Percentiles rank a stretch among this genome's conserved stretches.
Conservation (phyloP, 2,329 filamentous ascomycete genomes). For the Ophiostoma piceae region DNA sequence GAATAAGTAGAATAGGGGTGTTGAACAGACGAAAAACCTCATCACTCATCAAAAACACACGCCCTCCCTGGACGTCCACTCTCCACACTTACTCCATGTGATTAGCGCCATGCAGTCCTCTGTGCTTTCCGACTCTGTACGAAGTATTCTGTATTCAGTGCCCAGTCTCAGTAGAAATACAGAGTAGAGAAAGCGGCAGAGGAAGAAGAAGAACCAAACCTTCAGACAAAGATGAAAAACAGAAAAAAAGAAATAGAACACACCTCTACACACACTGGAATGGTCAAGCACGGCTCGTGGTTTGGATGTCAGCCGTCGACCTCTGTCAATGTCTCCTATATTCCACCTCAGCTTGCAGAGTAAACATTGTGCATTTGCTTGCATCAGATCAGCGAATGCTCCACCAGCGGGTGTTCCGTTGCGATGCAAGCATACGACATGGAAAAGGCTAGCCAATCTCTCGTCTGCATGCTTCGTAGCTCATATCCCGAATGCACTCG, state of each 20-base stretch:
- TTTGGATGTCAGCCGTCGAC: not conserved
- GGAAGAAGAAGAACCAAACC: not conserved
- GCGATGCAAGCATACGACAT: not conserved
- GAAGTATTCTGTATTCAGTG: no score
- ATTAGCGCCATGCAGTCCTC: no score
- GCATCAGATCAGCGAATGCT: not conserved
- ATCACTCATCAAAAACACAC: no score
- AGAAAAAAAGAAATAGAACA: no score
- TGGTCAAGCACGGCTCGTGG: not conserved
- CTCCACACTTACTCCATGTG: no score
- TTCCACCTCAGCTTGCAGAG: no score
- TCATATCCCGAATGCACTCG: not conserved
- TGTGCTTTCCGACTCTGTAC: no score
- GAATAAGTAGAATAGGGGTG: no score
- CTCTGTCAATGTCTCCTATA: not conserved
- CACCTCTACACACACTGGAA: no score
- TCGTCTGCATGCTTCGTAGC: not conserved
- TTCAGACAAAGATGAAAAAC: no score
- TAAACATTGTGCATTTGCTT: not conserved
- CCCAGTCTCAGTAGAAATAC: not conserved
- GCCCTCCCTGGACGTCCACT: no score
- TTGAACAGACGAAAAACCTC: not conserved
- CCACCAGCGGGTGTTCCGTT: slow-evolving; percentile 2
- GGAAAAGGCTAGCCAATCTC: not conserved
- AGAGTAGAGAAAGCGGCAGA: not conserved